Percentiles rank a stretch among this genome's conserved stretches.
Evolutionary conservation across 768 basidiomycete species (phyloP).

Genomic region (Roridomyces roridus): DNA sequence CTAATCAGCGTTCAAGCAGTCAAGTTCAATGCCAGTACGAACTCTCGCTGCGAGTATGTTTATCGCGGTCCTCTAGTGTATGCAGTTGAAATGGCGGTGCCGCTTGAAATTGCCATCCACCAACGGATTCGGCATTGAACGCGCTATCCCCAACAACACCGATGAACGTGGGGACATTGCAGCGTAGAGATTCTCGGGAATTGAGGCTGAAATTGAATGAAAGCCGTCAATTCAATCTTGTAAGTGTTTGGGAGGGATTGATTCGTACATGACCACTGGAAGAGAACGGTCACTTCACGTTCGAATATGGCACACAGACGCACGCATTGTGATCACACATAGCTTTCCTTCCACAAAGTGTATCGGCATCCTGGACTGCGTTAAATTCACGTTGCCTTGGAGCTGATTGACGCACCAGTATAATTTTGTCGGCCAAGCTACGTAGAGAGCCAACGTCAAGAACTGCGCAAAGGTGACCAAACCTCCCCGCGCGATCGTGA

Average conservation of each 20-base stretch:
- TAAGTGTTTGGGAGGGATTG: background rate
- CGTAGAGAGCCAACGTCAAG: conserved; percentile 1
- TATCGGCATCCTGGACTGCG: conserved; percentile 1
- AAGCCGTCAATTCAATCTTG: background rate
- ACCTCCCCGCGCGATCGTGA: background rate
- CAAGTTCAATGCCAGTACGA: no score
- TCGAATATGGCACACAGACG: background rate
- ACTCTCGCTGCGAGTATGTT: no score
- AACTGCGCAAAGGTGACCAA: conserved; percentile 4
- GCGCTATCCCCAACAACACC: no score
- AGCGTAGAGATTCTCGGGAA: background rate
- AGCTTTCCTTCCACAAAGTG: conserved; percentile 3
- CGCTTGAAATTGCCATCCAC: no score
- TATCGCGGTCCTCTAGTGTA: no score
- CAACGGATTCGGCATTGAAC: no score
- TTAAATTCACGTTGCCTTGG: no score
- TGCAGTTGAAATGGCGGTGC: no score
- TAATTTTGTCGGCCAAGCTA: background rate
- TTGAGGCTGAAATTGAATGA: background rate
- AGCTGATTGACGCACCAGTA: background rate
- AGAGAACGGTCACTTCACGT: no score
- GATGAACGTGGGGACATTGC: no score
- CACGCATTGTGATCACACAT: conserved; percentile 3
- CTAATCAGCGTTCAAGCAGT: no score
- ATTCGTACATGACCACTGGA: background rate